phyloP scores from a whole-genome alignment of 345 rosid species.

The Cochlearia excelsa region DNA sequence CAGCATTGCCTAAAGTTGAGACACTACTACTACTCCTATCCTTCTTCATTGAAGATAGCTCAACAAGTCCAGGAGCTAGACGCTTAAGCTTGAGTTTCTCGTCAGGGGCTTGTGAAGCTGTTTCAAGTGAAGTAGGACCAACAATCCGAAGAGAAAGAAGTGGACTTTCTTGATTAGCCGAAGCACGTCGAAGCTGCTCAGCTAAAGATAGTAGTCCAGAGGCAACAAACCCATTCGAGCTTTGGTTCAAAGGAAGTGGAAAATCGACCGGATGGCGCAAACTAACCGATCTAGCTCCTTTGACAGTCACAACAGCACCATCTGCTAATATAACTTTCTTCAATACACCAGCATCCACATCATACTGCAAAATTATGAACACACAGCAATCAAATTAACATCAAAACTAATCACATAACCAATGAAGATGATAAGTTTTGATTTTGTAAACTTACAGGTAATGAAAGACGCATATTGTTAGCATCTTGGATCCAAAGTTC shows the following conservation, averaged over 20 bases:
- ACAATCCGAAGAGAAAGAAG: slow-evolving; percentile 85
- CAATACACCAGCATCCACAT: slow-evolving; percentile 92
- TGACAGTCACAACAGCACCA: slow-evolving; percentile 85
- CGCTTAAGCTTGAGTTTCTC: slow-evolving; percentile 82
- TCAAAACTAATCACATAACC: background rate
- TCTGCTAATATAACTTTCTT: slow-evolving; percentile 87
- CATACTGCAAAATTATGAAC: slow-evolving; percentile 57
- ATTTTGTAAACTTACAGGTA: slow-evolving; percentile 49
- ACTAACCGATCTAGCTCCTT: slow-evolving; percentile 95
- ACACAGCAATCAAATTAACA: slow-evolving; percentile 21
- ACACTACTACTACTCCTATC: slow-evolving; percentile 39
- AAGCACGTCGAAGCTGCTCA: slow-evolving; percentile 65
- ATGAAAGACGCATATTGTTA: slow-evolving; percentile 69
- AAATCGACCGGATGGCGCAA: slow-evolving; percentile 84
- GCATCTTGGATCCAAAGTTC: slow-evolving; percentile 98
- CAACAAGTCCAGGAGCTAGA: slow-evolving; percentile 87
- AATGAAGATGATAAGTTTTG: background rate
- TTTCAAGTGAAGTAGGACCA: slow-evolving; percentile 72
- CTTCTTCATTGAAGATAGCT: slow-evolving; percentile 53
- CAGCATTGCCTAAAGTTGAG: slow-evolving; percentile 36
- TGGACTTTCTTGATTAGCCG: slow-evolving; percentile 44
- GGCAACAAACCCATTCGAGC: slow-evolving; percentile 62
- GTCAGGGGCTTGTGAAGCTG: slow-evolving; percentile 53
- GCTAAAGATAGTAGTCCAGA: slow-evolving; percentile 85
- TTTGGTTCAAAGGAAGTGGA: slow-evolving; percentile 69